Base-by-base conservation (phyloP, 805 yeast species). In the Metahyphopichia silvanorum region DNA sequence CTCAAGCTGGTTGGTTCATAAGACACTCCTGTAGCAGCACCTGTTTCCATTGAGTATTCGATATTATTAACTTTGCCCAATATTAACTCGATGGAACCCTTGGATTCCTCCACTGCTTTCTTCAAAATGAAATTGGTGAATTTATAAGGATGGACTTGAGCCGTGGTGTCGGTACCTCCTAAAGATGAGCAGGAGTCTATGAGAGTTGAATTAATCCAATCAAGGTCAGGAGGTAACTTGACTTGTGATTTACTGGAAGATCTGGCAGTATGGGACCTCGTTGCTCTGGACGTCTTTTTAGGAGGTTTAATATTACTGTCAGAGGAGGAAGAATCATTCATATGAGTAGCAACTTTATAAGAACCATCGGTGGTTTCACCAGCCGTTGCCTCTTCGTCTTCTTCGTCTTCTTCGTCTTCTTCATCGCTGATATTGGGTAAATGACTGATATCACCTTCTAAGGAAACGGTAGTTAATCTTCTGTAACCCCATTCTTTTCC, bases 141-240 rank as follows among this genome's bases (percentile, higher is more conserved):
- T 52, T 82, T 82, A 62, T 83, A 87, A 2, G 98, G 98, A 54
- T 91, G 97, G 5, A 93, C 96, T 60, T 93, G 98, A 0, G 97
- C 98, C 1, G 97, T 91, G 10, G 94, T 79, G 39, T 82, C 89
- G 19, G 76, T 73, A 15, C 85, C 91, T 19, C 98, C 97, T 31
- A 91, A 60, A 6, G 77, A 72, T 2, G 89, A 78, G 81, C 95
- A 87, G 35, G 74, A 80, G 36, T 71, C 72, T 6, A 91, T 79
- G 17, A 82, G 53, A 4, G 74, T 69, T 21, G 74, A 69, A 31
- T 76, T 71, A 43, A 88, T 77, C 97, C 97, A 89, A 43, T 78
- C 78, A 32, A 88, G 68, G 39, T 79, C 83, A 2, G 55, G 48
- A 4, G 96, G 95, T 27, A 66, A 51, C 29, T 46, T 46, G 34